Evolutionary conservation across 345 rosid genomes (phyloP).

Genomic region (Boechera divaricarpa): DNA sequence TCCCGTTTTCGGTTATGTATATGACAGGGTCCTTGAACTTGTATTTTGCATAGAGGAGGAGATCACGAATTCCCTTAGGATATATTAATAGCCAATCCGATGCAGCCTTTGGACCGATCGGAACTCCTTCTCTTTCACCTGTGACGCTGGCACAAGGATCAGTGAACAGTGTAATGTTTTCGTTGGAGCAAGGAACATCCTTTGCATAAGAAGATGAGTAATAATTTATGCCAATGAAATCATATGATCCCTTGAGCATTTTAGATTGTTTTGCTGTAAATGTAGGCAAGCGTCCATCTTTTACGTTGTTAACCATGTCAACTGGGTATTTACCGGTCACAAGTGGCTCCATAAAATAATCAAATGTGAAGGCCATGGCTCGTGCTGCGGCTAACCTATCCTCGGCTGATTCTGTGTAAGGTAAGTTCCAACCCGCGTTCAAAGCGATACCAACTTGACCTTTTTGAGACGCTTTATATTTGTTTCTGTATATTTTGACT

Average conservation of each 20-base stretch:
- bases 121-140: slow-evolving; percentile 12
- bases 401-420: neutral
- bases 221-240: slow-evolving; percentile 12
- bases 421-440: slow-evolving; percentile 2
- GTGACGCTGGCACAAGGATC: slow-evolving; percentile 10
- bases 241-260: neutral
- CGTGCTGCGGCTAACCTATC: slow-evolving; percentile 13
- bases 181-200: neutral
- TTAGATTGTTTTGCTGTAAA: slow-evolving; percentile 2
- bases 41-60: neutral
- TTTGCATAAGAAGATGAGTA: slow-evolving; percentile 10
- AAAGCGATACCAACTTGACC: slow-evolving; percentile 21
- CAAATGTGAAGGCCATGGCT: slow-evolving; percentile 16
- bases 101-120: slow-evolving; percentile 8
- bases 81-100: slow-evolving; percentile 3
- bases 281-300: neutral
- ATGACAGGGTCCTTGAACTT: slow-evolving; percentile 1
- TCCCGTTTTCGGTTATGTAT: neutral
- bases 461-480: neutral
- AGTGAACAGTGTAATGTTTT: neutral
- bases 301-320: neutral
- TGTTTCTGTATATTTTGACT: neutral
- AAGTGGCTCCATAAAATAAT: slow-evolving; percentile 18
- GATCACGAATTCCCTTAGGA: slow-evolving; percentile 4
- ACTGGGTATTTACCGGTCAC: slow-evolving; percentile 8